These are phyloP conservation scores for Deinandra increscens DNA, from an alignment of 129 eudicot genomes.

Conservation along the genomic window DNA sequence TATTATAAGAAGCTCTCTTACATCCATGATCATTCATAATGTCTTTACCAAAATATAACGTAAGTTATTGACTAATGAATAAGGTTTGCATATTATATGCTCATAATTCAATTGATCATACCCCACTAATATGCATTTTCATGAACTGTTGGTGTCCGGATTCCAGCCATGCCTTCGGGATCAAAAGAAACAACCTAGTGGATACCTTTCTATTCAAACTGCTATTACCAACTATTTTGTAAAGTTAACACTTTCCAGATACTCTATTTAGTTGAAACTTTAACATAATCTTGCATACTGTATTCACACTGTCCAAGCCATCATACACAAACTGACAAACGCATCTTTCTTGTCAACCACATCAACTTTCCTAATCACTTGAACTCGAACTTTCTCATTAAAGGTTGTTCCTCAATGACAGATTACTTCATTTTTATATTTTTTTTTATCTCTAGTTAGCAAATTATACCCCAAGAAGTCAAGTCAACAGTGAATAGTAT, in stretches of 20 bases:
- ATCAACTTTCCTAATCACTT: background rate
- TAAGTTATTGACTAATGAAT: too few species aligned
- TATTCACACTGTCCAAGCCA: background rate
- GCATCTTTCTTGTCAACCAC: background rate
- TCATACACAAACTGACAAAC: background rate
- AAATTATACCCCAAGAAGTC: background rate
- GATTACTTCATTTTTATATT: conserved; percentile 3
- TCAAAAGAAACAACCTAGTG: background rate
- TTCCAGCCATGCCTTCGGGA: background rate
- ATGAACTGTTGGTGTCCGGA: background rate
- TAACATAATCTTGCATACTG: background rate
- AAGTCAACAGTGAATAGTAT: background rate
- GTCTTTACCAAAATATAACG: background rate
- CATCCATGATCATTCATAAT: background rate
- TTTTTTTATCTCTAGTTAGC: background rate
- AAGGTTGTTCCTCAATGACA: background rate
- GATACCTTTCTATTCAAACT: background rate
- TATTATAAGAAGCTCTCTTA: background rate
- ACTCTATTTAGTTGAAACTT: background rate
- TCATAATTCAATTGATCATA: too few species aligned
- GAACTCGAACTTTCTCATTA: background rate
- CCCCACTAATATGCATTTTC: background rate
- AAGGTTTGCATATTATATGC: background rate
- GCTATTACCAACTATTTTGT: background rate
- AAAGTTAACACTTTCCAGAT: background rate